These are phyloP conservation scores for Colletotrichum tabaci DNA, from an alignment of 2,329 filamentous ascomycete genomes.

Conservation along the genomic window DNA sequence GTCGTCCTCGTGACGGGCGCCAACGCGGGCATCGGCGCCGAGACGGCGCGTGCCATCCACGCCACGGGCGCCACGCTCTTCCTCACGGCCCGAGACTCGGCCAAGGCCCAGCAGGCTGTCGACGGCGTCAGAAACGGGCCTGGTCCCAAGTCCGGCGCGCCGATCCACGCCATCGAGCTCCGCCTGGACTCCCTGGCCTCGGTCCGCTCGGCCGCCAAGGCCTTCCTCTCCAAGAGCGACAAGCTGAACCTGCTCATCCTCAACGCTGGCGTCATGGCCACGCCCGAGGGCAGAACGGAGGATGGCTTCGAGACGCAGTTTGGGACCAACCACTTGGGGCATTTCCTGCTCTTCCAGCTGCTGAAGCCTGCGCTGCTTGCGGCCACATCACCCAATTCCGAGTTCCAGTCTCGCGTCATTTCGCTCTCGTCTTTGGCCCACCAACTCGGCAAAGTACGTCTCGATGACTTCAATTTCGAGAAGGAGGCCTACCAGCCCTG, in stretches of 20 bases:
- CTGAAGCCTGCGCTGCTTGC: constrained; percentile 61
- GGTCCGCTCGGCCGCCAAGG: constrained; percentile 48
- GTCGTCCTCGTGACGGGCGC: constrained; percentile 56
- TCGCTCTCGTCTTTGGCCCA: constrained; percentile 61
- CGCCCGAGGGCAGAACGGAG: constrained; percentile 43
- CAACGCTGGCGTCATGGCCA: constrained; percentile 60
- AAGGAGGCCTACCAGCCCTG: constrained; percentile 52
- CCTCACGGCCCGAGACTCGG: constrained; percentile 53
- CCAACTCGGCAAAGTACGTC: constrained; percentile 48
- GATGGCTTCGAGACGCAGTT: constrained; percentile 58
- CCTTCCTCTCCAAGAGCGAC: constrained; percentile 48
- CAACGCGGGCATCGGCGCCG: constrained; percentile 56
- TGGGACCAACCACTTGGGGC: constrained; percentile 66
- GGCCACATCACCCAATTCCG: constrained; percentile 48
- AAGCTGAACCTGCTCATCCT: constrained; percentile 58
- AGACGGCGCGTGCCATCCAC: constrained; percentile 55
- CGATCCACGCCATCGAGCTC: constrained; percentile 1
- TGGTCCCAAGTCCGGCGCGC: neutral
- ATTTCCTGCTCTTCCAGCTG: constrained; percentile 69
- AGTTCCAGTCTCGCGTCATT: constrained; percentile 63
- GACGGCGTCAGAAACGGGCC: constrained; percentile 40
- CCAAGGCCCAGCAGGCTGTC: constrained; percentile 51
- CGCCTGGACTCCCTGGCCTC: constrained; percentile 41
- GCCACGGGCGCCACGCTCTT: constrained; percentile 56
- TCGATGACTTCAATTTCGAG: constrained; percentile 47